A percentile compares a stretch with the other conserved stretches of the same genome.
phyloP scores from a whole-genome alignment of 169 alveolate genomes.

The Cryptosporidium meleagridis region DNA sequence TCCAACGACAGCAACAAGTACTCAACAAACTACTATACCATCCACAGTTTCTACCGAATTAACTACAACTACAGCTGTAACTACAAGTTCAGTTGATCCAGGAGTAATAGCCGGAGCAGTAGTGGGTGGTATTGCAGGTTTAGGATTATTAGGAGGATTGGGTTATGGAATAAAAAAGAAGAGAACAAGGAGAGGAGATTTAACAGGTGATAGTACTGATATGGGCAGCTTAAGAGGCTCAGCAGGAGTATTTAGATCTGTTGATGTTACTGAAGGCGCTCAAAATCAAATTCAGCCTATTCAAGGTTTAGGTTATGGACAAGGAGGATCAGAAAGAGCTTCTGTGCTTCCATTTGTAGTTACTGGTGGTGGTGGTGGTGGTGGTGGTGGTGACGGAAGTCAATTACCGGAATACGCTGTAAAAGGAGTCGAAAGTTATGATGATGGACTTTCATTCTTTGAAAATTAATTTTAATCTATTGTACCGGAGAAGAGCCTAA shows the following conservation, averaged over 20 bases:
- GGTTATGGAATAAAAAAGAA: neutral
- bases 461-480: slow-evolving; percentile 3
- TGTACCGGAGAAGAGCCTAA: neutral
- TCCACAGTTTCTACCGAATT: neutral
- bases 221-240: neutral
- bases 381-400: neutral
- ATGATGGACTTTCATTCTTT: slow-evolving; percentile 17
- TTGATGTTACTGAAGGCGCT: neutral
- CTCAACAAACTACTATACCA: neutral
- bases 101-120: slow-evolving; percentile 71
- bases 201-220: neutral
- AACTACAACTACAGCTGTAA: neutral
- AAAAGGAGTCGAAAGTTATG: slow-evolving; percentile 12
- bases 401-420: slow-evolving; percentile 14
- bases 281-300: neutral
- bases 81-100: neutral
- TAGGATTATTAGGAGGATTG: slow-evolving; percentile 39
- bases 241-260: neutral
- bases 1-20: neutral
- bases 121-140: slow-evolving; percentile 47
- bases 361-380: neutral
- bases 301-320: neutral
- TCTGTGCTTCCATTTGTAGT: neutral
- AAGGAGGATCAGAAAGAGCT: neutral
- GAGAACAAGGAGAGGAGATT: neutral